Conservation (phyloP, 176 grass and related monocot species). For the Raddia guianensis region DNA sequence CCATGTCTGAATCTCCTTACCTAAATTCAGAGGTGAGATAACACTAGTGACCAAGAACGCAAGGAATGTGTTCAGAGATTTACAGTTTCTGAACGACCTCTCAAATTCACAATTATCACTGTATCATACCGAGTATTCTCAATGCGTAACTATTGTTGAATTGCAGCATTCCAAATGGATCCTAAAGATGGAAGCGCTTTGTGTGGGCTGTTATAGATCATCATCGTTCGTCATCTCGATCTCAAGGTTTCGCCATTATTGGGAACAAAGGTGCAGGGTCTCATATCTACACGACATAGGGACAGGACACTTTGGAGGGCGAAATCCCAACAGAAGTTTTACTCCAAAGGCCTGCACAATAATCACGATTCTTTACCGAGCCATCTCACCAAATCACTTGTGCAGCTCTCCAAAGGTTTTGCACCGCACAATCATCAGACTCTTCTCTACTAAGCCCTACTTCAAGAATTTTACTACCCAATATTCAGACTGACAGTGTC, state of each 20-base stretch:
- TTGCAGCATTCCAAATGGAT: background rate
- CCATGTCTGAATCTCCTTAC: background rate
- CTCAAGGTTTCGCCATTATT: background rate
- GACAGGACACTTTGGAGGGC: background rate
- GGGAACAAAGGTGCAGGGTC: background rate
- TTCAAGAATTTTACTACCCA: background rate
- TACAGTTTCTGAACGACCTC: background rate
- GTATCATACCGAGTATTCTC: background rate
- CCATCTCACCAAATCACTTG: background rate
- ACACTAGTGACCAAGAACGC: background rate
- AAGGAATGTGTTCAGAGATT: background rate
- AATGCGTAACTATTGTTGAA: background rate
- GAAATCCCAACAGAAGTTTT: background rate
- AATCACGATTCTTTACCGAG: too few species aligned
- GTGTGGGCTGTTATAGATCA: background rate
- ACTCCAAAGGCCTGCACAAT: background rate
- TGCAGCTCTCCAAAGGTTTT: background rate
- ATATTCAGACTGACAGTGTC: background rate
- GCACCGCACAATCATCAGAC: background rate
- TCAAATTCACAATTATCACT: background rate
- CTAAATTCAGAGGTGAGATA: too few species aligned
- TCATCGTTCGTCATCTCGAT: background rate
- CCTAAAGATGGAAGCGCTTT: background rate
- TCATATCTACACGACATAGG: background rate
- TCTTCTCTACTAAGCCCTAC: background rate